phyloP scores from a whole-genome alignment of 2,329 filamentous ascomycete species.

The Clonostachys rosea region DNA sequence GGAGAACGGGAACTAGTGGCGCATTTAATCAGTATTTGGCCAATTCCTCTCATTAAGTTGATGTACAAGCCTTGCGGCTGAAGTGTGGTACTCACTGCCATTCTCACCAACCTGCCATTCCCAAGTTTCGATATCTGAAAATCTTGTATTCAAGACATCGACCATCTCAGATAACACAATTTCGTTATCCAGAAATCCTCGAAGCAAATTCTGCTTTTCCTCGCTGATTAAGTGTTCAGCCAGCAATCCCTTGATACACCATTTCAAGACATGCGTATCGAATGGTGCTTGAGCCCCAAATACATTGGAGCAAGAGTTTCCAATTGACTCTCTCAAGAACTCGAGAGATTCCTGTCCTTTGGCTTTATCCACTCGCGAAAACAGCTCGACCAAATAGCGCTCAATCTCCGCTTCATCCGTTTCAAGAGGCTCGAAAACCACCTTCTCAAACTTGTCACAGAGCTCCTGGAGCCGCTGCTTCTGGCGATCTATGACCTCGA shows the following conservation, averaged over 20 bases:
- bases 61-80: no score
- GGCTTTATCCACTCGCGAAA: background rate
- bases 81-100: background rate
- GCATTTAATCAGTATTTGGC: no score
- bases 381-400: background rate
- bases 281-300: background rate
- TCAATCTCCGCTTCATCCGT: background rate
- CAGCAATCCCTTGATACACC: background rate
- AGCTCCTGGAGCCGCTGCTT: background rate
- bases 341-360: background rate
- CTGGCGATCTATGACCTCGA: background rate
- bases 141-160: background rate
- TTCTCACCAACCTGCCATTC: constrained; percentile 11
- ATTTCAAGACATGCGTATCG: background rate
- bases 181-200: background rate
- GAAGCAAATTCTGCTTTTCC: background rate
- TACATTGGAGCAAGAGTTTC: background rate
- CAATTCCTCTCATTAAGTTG: no score
- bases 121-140: constrained; percentile 27
- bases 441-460: background rate
- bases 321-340: background rate
- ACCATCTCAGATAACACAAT: background rate
- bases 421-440: background rate
- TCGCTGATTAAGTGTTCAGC: background rate
- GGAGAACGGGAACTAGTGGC: constrained; percentile 25